Evolutionary conservation across 139 green algal species (phyloP).

Genomic region (Tetradesmus lagerheimii): DNA sequence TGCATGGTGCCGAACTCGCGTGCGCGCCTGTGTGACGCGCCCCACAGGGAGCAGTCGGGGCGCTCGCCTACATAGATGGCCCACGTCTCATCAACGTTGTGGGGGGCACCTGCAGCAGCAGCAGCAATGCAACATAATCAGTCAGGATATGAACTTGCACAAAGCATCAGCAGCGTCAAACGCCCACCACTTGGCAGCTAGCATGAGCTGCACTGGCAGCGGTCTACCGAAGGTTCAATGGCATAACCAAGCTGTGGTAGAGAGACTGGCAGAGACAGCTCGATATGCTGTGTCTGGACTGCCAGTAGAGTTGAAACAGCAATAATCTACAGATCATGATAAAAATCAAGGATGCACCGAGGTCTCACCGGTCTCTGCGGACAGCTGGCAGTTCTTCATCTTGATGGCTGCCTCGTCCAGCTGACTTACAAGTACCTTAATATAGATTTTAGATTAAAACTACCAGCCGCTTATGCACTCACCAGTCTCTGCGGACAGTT

Average conservation of each 20-base stretch:
- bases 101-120: constrained; percentile 43
- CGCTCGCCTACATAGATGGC: constrained; percentile 46
- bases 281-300: too few relatives aligned
- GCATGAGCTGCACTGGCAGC: too few relatives aligned
- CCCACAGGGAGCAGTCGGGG: constrained; percentile 34
- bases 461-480: too few relatives aligned
- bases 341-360: too few relatives aligned
- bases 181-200: too few relatives aligned
- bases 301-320: too few relatives aligned
- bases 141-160: background rate
- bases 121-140: background rate
- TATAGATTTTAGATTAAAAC: too few relatives aligned
- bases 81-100: constrained; percentile 54
- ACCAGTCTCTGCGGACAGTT: background rate
- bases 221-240: too few relatives aligned
- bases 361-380: background rate
- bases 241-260: too few relatives aligned
- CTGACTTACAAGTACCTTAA: too few relatives aligned
- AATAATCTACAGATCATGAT: background rate
- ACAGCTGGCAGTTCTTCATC: background rate
- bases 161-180: background rate
- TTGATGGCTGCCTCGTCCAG: constrained; percentile 27
- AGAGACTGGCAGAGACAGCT: too few relatives aligned
- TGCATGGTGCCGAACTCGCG: constrained; percentile 37
- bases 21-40: constrained; percentile 14